Evolutionary conservation across 1,139 yeast species (phyloP), one percentile per base, ranked within the genome.

Genomic region (Hansenula lynferdii): DNA sequence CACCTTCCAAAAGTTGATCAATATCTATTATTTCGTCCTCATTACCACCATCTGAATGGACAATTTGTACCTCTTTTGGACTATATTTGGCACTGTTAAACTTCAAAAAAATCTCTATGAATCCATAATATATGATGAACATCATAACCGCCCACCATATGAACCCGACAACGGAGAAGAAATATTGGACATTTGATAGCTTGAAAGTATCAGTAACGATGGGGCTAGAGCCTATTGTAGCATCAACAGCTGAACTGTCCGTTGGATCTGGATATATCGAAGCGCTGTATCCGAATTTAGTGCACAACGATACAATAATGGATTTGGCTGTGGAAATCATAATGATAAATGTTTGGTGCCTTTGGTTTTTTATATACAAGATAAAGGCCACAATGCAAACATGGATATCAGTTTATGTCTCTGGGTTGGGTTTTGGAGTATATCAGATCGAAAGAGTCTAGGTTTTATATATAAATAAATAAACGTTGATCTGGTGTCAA

Each of bases 1-100:
- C 96, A 4, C 94, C 89, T 51, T 76, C 84, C 10, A 61, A 44
- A 8, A 50, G 50, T 2, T 31, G 43, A 7, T 51, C 50, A 6
- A 43, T 25, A 28, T 48, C 50, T 3, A 39, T 14, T 3, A 46
- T 35, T 15, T 39, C 37, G 11, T 40, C 34, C 1, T 21, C 31
- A 4, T 29, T 31, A 2, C 24, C 33, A 5, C 26, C 6, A 28
- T 25, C 10, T 4, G 34, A 39, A 9, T 44, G 9, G 6, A n/a
- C 7, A 24, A 24, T 21, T 4, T 30, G 15, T 2, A 37, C 34
- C 3, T 34, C 21, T n/a, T 12, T 12, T 1, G 56, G 56, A 6
- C 18, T 39, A 15, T 33, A 28, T 35, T 51, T 53, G 8, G 44
- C 28, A 10, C 38, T 35, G 29, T 37, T 44, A 38, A 50, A 49